Evolutionary conservation across 345 rosid genomes (phyloP), one percentile per base, ranked within the genome.

Genomic region (Euphorbia lathyris): DNA sequence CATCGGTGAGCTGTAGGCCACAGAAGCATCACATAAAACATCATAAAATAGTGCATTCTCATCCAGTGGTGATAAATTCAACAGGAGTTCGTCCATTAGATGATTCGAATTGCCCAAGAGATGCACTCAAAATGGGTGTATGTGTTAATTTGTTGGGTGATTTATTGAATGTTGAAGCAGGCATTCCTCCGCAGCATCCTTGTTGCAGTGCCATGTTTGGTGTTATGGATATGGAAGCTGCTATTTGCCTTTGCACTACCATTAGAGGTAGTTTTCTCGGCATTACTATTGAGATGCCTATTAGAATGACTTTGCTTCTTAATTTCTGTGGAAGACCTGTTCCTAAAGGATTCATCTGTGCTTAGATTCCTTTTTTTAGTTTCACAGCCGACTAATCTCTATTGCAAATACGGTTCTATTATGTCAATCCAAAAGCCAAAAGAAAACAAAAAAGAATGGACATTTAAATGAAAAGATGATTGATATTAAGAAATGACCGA

Each of bases 221-320:
- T 66, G 82, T 87, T 42, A 86, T 73, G 27, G 90, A 90, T 80
- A 78, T 88, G 1, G 93, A 92, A 68, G 98, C 89, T 9, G 95
- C 93, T 7, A 88, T 82, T 45, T 92, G 96, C 83, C 90, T 90
- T 23, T 88, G 96, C 82, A 92, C 98, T 47, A 88, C 90, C 76
- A 74, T 90, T 52, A 87, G 85, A 58, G 95, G 91, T 48, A 86
- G 73, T 67, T 22, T 88, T 63, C 72, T 90, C 73, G 92, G 93
- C 55, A 58, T 82, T 73, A 80, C 85, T 76, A 84, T 87, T 6
- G 80, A 83, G 30, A 66, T 88, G 42, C 90, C 96, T 0, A 64
- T 88, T 68, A 77, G 85, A 23, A 65, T 92, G 67, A 85, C 85
- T 70, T 79, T 92, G 78, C 58, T 90, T n/a, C 78, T 92, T 75